These are phyloP conservation scores for Yamadazyma phyllophila DNA, from an alignment of 805 yeast genomes.

Conservation along the genomic window DNA sequence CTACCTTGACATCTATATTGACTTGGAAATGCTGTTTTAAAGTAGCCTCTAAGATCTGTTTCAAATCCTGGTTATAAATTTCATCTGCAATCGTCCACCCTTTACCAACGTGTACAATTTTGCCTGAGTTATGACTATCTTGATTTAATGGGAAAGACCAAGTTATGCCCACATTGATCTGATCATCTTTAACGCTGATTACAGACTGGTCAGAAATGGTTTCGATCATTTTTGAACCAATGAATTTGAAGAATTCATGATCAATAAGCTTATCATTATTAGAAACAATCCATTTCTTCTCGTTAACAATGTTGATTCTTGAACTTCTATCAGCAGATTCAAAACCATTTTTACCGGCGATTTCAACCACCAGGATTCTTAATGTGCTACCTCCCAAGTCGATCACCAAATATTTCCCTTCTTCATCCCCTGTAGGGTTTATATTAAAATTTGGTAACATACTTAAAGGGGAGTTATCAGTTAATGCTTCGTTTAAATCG, in stretches of 20 bases:
- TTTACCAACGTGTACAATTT: conserved; percentile 56
- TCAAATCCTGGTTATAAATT: conserved; percentile 40
- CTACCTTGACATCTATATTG: conserved; percentile 37
- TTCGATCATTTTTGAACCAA: conserved; percentile 33
- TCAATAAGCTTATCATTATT: conserved; percentile 41
- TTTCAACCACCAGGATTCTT: conserved; percentile 38
- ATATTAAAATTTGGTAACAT: conserved; percentile 43
- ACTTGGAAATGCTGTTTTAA: conserved; percentile 23
- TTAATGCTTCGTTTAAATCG: conserved; percentile 31
- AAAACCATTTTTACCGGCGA: conserved; percentile 10
- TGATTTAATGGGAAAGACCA: conserved; percentile 51
- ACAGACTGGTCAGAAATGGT: conserved; percentile 10
- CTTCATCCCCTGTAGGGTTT: conserved; percentile 34
- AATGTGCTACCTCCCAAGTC: conserved; percentile 60
- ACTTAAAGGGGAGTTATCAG: conserved; percentile 24
- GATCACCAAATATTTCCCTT: conserved; percentile 43
- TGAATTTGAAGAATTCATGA: conserved; percentile 40
- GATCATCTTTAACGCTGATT: conserved; percentile 8
- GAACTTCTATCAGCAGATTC: conserved; percentile 16
- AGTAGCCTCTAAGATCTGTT: conserved; percentile 36
- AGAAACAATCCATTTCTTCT: conserved; percentile 37
- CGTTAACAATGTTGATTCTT: conserved; percentile 27
- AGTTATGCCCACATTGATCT: conserved; percentile 15
- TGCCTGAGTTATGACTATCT: conserved; percentile 40
- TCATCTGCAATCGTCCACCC: conserved; percentile 52